A percentile compares a stretch with the other conserved stretches of the same genome.
Evolutionary conservation across 768 basidiomycete species (phyloP).

Genomic region (Polyporus arcularius): DNA sequence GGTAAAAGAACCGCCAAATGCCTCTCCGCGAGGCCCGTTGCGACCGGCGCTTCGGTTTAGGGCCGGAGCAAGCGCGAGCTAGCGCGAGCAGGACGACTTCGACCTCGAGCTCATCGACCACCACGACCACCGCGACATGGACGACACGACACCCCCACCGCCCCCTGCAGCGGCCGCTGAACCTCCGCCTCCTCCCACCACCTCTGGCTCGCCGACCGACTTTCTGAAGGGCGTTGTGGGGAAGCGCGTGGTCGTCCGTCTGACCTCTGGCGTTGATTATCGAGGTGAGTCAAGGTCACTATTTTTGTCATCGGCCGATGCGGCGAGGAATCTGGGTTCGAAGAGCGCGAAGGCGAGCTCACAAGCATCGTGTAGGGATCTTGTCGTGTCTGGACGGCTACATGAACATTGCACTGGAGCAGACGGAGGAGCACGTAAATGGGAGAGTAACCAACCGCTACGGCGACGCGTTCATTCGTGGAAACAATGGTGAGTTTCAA

Average conservation of each 20-base stretch:
- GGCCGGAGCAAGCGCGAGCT: neutral
- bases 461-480: slow-evolving; percentile 94
- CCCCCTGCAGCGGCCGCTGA: slow-evolving; percentile 40
- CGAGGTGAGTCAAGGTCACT: slow-evolving; percentile 54
- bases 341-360: neutral
- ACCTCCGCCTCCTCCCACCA: slow-evolving; percentile 48
- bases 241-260: slow-evolving; percentile 89
- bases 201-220: slow-evolving; percentile 85
- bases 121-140: slow-evolving; percentile 22
- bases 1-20: neutral
- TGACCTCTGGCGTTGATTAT: slow-evolving; percentile 93
- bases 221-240: slow-evolving; percentile 96
- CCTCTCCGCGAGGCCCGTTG: neutral
- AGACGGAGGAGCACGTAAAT: slow-evolving; percentile 94
- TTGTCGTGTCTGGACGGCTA: slow-evolving; percentile 96
- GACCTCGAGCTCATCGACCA: neutral
- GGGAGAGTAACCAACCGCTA: slow-evolving; percentile 86
- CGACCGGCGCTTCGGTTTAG: neutral
- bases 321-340: slow-evolving; percentile 2
- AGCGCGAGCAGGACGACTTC: no score
- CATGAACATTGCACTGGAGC: slow-evolving; percentile 98
- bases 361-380: slow-evolving; percentile 55
- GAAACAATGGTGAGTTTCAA: slow-evolving; percentile 90
- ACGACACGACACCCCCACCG: slow-evolving; percentile 30
- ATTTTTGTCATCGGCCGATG: slow-evolving; percentile 11